Conservation (phyloP, 2,329 filamentous ascomycete species). For the Sporothrix globosa region DNA sequence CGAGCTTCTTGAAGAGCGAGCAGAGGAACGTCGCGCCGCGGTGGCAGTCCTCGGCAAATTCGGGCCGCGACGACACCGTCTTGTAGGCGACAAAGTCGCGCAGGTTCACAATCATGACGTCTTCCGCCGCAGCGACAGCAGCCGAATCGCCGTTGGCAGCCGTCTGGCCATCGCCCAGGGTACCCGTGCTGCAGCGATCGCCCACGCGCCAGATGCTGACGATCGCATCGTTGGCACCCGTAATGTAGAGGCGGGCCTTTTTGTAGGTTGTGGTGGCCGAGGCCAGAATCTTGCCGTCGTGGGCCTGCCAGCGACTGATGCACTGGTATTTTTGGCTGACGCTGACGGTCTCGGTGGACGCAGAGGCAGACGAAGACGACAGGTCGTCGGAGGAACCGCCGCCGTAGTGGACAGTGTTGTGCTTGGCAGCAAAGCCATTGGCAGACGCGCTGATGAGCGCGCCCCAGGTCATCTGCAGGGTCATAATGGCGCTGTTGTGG, state of each 20-base stretch:
- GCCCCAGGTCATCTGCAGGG: conserved; percentile 81
- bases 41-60: conserved; percentile 88
- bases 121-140: conserved; percentile 46
- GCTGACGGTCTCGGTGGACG: conserved; percentile 60
- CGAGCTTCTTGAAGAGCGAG: conserved; percentile 87
- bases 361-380: conserved; percentile 27
- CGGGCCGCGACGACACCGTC: conserved; percentile 83
- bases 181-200: conserved; percentile 46
- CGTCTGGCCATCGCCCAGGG: conserved; percentile 44
- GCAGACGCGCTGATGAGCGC: conserved; percentile 86
- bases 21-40: conserved; percentile 89
- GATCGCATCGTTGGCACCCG: conserved; percentile 88
- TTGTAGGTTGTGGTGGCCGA: conserved; percentile 74
- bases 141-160: conserved; percentile 46
- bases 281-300: conserved; percentile 83
- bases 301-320: conserved; percentile 57
- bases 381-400: conserved; percentile 36
- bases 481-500: conserved; percentile 80
- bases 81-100: conserved; percentile 88
- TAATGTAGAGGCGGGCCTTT: conserved; percentile 82
- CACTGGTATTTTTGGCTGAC: conserved; percentile 57
- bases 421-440: conserved; percentile 80
- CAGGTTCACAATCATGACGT: conserved; percentile 70
- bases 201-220: conserved; percentile 85
- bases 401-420: conserved; percentile 67